phyloP scores from a whole-genome alignment of 176 grass and related monocot genomes.

The Ensete glaucum region DNA sequence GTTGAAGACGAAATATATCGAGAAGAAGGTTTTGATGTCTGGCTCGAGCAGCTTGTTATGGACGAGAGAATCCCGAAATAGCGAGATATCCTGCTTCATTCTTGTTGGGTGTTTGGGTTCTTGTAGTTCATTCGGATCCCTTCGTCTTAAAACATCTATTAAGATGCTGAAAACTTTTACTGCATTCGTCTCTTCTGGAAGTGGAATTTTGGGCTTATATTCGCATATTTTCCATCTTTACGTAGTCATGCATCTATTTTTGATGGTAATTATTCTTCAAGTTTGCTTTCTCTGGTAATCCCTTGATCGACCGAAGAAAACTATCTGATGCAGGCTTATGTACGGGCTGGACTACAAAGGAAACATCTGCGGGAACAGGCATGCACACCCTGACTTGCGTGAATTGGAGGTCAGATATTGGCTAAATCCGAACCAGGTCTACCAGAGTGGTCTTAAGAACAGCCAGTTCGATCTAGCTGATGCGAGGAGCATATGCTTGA shows the following conservation, averaged over 20 bases:
- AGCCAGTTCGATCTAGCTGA: conserved; percentile 62
- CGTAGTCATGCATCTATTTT: too few species aligned
- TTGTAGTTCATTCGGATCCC: neutral
- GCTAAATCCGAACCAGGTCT: conserved; percentile 92
- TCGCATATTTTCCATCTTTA: neutral
- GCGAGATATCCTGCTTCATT: neutral
- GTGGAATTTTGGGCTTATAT: neutral
- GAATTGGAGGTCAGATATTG: conserved; percentile 84
- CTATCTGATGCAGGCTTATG: conserved; percentile 44
- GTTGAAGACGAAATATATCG: too few species aligned
- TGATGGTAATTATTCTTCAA: too few species aligned
- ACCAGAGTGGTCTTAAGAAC: conserved; percentile 67
- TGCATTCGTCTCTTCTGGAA: neutral
- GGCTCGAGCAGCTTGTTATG: neutral
- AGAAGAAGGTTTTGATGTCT: too few species aligned
- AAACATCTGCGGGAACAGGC: conserved; percentile 71
- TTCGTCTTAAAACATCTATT: neutral
- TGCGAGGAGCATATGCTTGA: conserved; percentile 81
- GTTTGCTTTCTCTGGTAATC: neutral
- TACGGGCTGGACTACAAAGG: conserved; percentile 94
- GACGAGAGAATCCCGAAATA: neutral
- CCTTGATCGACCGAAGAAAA: neutral
- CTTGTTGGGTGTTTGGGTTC: neutral
- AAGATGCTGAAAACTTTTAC: neutral
- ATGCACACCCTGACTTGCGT: conserved; percentile 50